Evolutionary conservation across 768 basidiomycete species (phyloP).

Genomic region (Kwoniella europaea): DNA sequence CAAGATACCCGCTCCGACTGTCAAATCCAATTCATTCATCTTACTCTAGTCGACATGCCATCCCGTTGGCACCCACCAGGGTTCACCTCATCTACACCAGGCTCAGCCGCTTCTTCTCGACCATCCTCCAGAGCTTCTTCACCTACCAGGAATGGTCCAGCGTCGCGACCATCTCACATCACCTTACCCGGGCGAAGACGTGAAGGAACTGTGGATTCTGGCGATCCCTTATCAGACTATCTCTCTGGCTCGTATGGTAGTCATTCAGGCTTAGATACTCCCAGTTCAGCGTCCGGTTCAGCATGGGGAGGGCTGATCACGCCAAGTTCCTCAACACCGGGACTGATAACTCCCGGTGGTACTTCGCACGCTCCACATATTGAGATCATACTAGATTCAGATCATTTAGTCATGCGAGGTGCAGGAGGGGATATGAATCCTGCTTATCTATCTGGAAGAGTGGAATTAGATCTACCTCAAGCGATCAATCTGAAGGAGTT

Average conservation of each 20-base stretch:
- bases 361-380: conserved; percentile 53
- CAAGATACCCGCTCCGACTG: neutral
- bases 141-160: conserved; percentile 23
- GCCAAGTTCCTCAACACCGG: conserved; percentile 21
- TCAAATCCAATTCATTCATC: neutral
- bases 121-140: conserved; percentile 31
- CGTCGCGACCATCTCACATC: conserved; percentile 19
- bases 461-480: conserved; percentile 79
- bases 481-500: conserved; percentile 80
- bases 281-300: conserved; percentile 17
- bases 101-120: conserved; percentile 32
- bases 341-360: conserved; percentile 27
- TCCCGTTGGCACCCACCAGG: conserved; percentile 24
- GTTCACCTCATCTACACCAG: conserved; percentile 22
- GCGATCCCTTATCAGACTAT: conserved; percentile 23
- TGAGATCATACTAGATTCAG: conserved; percentile 76
- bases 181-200: conserved; percentile 18
- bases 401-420: conserved; percentile 74
- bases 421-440: conserved; percentile 82
- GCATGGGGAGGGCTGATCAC: conserved; percentile 26
- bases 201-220: conserved; percentile 21
- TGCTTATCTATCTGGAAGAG: conserved; percentile 75
- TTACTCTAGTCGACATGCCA: conserved; percentile 6
- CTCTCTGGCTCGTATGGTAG: conserved; percentile 6
- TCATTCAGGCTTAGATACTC: conserved; percentile 7